Conservation (phyloP, 768 basidiomycete genomes). For the Boletales sp. region DNA sequence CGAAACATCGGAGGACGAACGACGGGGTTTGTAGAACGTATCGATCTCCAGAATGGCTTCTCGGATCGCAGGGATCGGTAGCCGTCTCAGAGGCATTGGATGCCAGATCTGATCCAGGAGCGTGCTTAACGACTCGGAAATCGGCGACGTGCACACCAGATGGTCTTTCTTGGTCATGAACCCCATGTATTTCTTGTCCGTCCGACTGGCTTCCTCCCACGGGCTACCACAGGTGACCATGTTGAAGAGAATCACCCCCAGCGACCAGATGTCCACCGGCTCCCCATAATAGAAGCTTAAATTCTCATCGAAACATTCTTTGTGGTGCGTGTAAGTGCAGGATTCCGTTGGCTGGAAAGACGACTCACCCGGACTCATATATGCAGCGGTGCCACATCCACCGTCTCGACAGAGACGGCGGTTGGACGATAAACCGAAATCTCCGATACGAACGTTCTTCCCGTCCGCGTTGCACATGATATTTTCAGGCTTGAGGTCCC, state of each 20-base stretch:
- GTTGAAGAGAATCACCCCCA: constrained; percentile 78
- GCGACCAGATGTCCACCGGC: constrained; percentile 60
- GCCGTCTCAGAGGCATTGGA: constrained; percentile 6
- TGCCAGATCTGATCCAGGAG: constrained; percentile 17
- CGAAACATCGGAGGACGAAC: background rate
- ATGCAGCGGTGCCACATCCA: constrained; percentile 56
- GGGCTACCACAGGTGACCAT: constrained; percentile 57
- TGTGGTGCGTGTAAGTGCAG: constrained; percentile 5
- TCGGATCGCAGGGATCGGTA: constrained; percentile 19
- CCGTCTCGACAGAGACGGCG: constrained; percentile 44
- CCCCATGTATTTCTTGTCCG: background rate
- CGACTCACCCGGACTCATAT: constrained; percentile 68
- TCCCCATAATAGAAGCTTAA: constrained; percentile 18
- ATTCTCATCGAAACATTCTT: constrained; percentile 56
- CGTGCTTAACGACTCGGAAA: constrained; percentile 9
- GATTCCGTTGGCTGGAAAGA: background rate
- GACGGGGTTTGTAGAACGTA: constrained; percentile 6
- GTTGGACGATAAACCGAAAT: constrained; percentile 70
- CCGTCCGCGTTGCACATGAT: constrained; percentile 60
- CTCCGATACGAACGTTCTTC: constrained; percentile 55
- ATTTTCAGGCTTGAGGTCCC: constrained; percentile 87
- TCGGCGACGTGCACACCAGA: constrained; percentile 1
- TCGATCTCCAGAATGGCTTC: constrained; percentile 12
- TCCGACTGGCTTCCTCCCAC: constrained; percentile 11
- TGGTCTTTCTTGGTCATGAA: constrained; percentile 2